Conservation (phyloP, 164 flowering plant species). For the Dillenia suffruticosa region DNA sequence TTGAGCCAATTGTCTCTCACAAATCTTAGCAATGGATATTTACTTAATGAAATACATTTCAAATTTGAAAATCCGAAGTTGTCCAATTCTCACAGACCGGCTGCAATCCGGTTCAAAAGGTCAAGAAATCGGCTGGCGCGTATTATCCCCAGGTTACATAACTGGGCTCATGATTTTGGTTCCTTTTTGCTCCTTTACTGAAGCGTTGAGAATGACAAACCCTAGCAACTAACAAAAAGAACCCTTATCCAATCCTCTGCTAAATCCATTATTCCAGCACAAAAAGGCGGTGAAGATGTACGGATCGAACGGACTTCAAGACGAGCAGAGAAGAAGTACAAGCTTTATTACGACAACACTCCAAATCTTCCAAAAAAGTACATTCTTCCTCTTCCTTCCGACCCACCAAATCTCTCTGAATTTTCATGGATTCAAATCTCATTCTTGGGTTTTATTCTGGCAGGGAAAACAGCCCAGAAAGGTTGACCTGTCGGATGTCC, state of each 20-base stretch:
- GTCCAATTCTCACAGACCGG: too few species aligned
- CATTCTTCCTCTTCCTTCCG: neutral
- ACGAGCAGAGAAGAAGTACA: conserved; percentile 93
- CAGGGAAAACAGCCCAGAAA: conserved; percentile 50
- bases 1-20: too few species aligned
- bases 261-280: neutral
- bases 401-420: neutral
- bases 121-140: too few species aligned
- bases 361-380: conserved; percentile 47
- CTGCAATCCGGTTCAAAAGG: too few species aligned
- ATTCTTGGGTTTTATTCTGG: conserved; percentile 1
- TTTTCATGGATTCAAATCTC: neutral
- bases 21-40: too few species aligned
- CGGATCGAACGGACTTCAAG: conserved; percentile 33
- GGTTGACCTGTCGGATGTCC: conserved; percentile 73
- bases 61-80: too few species aligned
- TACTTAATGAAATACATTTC: too few species aligned
- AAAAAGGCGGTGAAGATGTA: conserved; percentile 35
- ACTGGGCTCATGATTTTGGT: too few species aligned
- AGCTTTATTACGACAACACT: conserved; percentile 57
- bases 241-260: neutral
- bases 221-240: neutral
- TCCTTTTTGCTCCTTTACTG: neutral
- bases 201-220: neutral
- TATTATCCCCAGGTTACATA: too few species aligned